Percentiles rank a stretch among this genome's conserved stretches.
These are phyloP conservation scores for Suhomyces atakaporum DNA, from an alignment of 1,139 yeast species.

Conservation along the genomic window DNA sequence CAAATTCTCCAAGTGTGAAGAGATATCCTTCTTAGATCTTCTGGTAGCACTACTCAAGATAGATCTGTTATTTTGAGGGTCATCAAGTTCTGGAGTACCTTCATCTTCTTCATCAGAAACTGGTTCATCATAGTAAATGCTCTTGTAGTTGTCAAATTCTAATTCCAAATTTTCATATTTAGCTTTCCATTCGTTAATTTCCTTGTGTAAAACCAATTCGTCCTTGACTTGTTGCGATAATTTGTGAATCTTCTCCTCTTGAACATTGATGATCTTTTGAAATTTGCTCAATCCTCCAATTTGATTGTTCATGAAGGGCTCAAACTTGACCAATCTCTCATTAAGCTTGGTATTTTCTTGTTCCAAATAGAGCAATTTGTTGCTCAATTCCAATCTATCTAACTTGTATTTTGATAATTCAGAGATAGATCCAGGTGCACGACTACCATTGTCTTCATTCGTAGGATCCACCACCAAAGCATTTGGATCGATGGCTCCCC, in stretches of 20 bases:
- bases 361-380: constrained; percentile 47
- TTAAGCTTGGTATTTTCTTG: constrained; percentile 48
- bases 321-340: constrained; percentile 47
- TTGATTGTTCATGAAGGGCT: constrained; percentile 58
- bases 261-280: constrained; percentile 56
- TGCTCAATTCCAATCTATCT: constrained; percentile 46
- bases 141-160: constrained; percentile 47
- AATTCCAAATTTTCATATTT: constrained; percentile 46
- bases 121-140: constrained; percentile 39
- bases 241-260: constrained; percentile 47
- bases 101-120: constrained; percentile 32
- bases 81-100: constrained; percentile 15
- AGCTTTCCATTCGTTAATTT: constrained; percentile 49
- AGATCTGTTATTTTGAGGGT: constrained; percentile 23
- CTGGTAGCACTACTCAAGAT: constrained; percentile 30
- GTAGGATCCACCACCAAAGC: constrained; percentile 26
- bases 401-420: constrained; percentile 44
- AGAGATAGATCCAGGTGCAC: constrained; percentile 24
- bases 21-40: constrained; percentile 35
- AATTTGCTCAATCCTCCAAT: constrained; percentile 54
- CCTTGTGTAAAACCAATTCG: constrained; percentile 47
- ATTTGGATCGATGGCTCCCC: constrained; percentile 34
- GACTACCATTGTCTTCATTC: constrained; percentile 13
- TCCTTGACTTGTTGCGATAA: constrained; percentile 46
- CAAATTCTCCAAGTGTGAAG: constrained; percentile 42